Evolutionary conservation across 345 rosid genomes (phyloP).

Genomic region (Corymbia maculata): DNA sequence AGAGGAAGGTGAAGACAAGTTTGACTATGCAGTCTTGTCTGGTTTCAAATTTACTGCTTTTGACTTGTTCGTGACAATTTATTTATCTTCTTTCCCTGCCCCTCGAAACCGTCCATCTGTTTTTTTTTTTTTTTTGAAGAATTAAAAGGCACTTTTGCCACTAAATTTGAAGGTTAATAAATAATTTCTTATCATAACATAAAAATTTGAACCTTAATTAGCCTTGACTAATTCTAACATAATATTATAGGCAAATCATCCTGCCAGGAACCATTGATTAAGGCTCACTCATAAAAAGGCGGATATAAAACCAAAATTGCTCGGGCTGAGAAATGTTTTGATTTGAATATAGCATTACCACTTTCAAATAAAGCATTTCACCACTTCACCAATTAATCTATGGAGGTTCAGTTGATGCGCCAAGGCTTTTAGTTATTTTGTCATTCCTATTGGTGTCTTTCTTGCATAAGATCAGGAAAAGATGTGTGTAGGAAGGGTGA

Average conservation of each 20-base stretch:
- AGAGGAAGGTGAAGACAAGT: not conserved
- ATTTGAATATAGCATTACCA: not conserved
- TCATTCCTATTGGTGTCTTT: not conserved
- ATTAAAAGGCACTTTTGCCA: not conserved
- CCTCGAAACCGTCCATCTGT: not conserved
- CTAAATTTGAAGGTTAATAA: not conserved
- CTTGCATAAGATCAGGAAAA: not conserved
- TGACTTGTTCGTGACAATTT: not conserved
- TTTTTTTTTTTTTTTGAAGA: not conserved
- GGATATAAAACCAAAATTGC: not conserved
- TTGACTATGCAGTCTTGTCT: not conserved
- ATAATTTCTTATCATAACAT: not conserved
- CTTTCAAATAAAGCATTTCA: not conserved
- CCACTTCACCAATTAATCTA: not conserved
- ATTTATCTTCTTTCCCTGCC: not conserved
- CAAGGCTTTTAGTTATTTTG: not conserved
- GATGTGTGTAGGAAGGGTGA: not conserved
- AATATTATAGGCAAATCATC: not conserved
- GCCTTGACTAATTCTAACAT: not conserved
- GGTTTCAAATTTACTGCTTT: not conserved
- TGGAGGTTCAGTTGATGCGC: not conserved
- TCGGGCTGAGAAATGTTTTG: not conserved
- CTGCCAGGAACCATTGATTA: not conserved
- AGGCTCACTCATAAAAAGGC: not conserved
- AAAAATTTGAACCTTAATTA: not conserved